phyloP scores from a whole-genome alignment of 1,284 basidiomycete species.

The Schizopora paradoxa region DNA sequence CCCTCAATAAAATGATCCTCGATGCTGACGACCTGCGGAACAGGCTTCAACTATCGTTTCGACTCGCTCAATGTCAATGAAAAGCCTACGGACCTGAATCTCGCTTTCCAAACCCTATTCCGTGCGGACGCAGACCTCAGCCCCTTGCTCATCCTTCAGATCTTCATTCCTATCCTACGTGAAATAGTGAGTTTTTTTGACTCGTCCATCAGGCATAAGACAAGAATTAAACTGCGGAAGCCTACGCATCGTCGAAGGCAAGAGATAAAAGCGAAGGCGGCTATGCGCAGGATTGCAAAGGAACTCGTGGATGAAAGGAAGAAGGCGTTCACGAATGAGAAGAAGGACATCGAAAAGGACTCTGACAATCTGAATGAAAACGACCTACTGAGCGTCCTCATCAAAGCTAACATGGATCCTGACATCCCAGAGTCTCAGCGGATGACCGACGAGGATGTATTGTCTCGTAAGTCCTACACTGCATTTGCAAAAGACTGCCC shows the following conservation, averaged over 20 bases:
- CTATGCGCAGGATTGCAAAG: conserved; percentile 34
- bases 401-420: conserved; percentile 59
- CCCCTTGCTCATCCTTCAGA: not conserved
- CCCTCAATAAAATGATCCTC: too few relatives aligned
- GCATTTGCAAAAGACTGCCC: not conserved
- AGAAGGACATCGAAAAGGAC: conserved; percentile 26
- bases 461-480: conserved; percentile 52
- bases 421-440: conserved; percentile 52
- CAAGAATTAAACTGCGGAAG: not conserved
- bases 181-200: not conserved
- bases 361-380: conserved; percentile 26
- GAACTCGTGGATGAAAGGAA: conserved; percentile 43
- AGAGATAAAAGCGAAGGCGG: conserved; percentile 18
- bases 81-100: conserved; percentile 7
- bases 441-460: conserved; percentile 68
- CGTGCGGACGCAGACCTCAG: not conserved
- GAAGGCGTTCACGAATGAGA: conserved; percentile 27
- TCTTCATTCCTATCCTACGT: not conserved
- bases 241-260: conserved; percentile 13
- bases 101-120: not conserved
- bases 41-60: conserved; percentile 21
- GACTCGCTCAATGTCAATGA: conserved; percentile 16
- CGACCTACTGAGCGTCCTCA: conserved; percentile 50
- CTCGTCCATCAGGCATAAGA: not conserved
- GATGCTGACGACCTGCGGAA: too few relatives aligned